phyloP scores from a whole-genome alignment of 768 basidiomycete species.

The Hortiboletus campestris region DNA sequence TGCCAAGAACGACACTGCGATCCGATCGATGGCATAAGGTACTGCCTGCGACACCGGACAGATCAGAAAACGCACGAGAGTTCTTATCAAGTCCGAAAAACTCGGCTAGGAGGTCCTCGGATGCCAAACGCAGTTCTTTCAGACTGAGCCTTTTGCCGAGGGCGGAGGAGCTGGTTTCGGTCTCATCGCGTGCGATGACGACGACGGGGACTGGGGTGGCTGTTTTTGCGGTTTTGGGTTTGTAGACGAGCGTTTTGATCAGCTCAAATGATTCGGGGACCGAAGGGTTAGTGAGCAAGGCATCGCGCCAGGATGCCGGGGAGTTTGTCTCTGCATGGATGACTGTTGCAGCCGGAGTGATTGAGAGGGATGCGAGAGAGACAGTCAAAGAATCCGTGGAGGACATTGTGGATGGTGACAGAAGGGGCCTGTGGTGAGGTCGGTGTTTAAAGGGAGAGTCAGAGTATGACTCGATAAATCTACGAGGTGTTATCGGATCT shows the following conservation, averaged over 20 bases:
- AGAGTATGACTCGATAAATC: conserved; percentile 28
- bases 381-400: conserved; percentile 33
- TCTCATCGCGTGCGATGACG: conserved; percentile 79
- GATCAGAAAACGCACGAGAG: conserved; percentile 58
- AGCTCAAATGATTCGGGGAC: conserved; percentile 64
- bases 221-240: conserved; percentile 93
- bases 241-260: conserved; percentile 90
- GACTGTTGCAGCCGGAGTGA: conserved; percentile 51
- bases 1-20: conserved; percentile 76
- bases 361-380: conserved; percentile 52
- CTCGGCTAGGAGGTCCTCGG: conserved; percentile 81
- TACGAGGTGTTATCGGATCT: conserved; percentile 21
- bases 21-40: conserved; percentile 10
- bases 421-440: not conserved
- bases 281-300: conserved; percentile 51
- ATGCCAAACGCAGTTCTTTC: conserved; percentile 85
- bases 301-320: conserved; percentile 74
- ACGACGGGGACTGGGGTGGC: conserved; percentile 83
- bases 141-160: conserved; percentile 78
- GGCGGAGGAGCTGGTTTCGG: conserved; percentile 75
- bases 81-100: conserved; percentile 86
- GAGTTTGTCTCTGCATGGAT: conserved; percentile 64
- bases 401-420: conserved; percentile 32
- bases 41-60: not conserved
- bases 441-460: conserved; percentile 15